Percentiles rank a stretch among this genome's conserved stretches.
These are phyloP conservation scores for Magnolia changhungtana DNA, from an alignment of 164 flowering plant genomes.

Conservation along the genomic window DNA sequence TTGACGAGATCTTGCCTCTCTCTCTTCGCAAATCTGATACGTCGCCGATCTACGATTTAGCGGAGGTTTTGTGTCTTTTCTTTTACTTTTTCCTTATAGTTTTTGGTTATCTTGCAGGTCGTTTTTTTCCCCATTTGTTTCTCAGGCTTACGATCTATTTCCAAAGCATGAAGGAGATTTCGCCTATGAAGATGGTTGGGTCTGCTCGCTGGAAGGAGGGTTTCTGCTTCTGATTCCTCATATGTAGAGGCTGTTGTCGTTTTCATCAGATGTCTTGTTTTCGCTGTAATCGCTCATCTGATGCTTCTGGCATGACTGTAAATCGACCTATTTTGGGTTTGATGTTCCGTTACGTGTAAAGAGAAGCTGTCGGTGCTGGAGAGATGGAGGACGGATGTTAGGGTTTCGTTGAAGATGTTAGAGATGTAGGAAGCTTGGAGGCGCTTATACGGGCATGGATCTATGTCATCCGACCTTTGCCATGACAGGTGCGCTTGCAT, in stretches of 20 bases:
- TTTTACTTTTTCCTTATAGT: background rate
- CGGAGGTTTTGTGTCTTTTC: background rate
- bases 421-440: background rate
- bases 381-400: background rate
- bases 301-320: background rate
- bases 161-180: background rate
- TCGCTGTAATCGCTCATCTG: background rate
- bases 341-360: background rate
- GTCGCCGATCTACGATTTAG: background rate
- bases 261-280: background rate
- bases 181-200: background rate
- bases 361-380: background rate
- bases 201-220: background rate
- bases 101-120: background rate
- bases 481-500: slow-evolving; percentile 93
- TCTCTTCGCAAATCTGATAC: background rate
- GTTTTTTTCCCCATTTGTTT: too few species aligned
- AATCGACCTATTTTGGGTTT: background rate
- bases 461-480: slow-evolving; percentile 54
- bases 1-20: background rate
- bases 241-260: background rate
- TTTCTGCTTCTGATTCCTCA: background rate
- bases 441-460: background rate
- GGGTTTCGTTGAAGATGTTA: background rate
- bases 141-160: background rate